Conservation (phyloP, 495 filamentous ascomycete genomes). For the Acidiella bohemica region DNA sequence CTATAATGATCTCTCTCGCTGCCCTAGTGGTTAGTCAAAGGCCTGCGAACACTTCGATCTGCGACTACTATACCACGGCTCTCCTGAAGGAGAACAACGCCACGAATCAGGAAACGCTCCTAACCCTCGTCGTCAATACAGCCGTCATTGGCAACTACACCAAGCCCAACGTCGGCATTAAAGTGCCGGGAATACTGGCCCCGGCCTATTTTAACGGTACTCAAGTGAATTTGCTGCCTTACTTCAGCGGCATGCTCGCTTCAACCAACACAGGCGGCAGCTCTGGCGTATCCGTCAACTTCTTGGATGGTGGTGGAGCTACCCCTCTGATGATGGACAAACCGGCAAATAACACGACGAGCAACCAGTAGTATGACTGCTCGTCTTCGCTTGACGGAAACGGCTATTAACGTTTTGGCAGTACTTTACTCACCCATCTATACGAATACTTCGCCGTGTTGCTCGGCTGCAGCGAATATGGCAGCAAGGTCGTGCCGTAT, state of each 20-base stretch:
- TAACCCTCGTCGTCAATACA: slow-evolving; percentile 43
- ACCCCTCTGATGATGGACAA: slow-evolving; percentile 37
- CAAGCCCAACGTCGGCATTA: slow-evolving; percentile 31
- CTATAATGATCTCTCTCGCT: too few species aligned
- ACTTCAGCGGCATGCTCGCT: slow-evolving; percentile 38
- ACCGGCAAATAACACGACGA: slow-evolving; percentile 32
- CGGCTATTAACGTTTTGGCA: slow-evolving; percentile 15
- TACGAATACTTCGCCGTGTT: slow-evolving; percentile 42
- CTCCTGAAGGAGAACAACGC: slow-evolving; percentile 41
- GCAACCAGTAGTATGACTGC: slow-evolving; percentile 38
- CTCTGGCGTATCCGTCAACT: slow-evolving; percentile 27
- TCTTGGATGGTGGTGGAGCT: slow-evolving; percentile 43
- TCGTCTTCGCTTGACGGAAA: background rate
- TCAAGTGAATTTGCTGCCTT: slow-evolving; percentile 38
- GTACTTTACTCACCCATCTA: slow-evolving; percentile 41
- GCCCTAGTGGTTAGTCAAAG: too few species aligned
- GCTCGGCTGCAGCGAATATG: slow-evolving; percentile 36
- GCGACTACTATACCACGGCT: slow-evolving; percentile 42
- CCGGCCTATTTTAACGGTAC: slow-evolving; percentile 31
- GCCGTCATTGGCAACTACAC: slow-evolving; percentile 45
- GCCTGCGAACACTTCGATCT: slow-evolving; percentile 33
- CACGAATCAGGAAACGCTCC: slow-evolving; percentile 37
- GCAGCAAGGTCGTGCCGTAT: slow-evolving; percentile 35
- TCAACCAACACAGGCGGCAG: slow-evolving; percentile 32
- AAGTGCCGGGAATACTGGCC: slow-evolving; percentile 40